A percentile compares a stretch with the other conserved stretches of the same genome.
Evolutionary conservation across 106 monocot species (phyloP).

Genomic region (Narthecium ossifragum): DNA sequence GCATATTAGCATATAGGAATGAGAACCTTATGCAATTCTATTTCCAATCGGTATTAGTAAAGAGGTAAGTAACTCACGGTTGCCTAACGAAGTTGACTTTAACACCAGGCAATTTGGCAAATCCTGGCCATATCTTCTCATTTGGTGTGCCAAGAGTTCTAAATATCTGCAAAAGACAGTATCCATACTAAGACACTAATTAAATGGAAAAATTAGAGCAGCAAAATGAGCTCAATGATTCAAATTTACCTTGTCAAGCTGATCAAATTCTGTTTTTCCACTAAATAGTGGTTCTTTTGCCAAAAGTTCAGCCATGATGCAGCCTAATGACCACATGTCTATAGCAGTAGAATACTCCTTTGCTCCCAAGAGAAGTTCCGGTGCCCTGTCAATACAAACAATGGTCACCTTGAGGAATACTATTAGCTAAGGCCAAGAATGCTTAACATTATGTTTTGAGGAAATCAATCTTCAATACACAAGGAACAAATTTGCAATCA

Average conservation of each 20-base stretch:
- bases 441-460: background rate
- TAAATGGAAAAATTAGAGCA: background rate
- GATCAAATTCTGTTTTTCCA: conserved; percentile 67
- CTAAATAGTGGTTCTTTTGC: conserved; percentile 64
- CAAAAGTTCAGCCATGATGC: conserved; percentile 81
- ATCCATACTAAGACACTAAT: background rate
- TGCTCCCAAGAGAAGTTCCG: conserved; percentile 64
- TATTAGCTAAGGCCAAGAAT: background rate
- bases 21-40: background rate
- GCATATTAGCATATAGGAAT: background rate
- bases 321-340: conserved; percentile 87
- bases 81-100: conserved; percentile 15
- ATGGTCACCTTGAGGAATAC: background rate
- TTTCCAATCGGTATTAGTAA: too few species aligned
- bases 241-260: conserved; percentile 59
- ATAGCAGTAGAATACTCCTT: conserved; percentile 75
- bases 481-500: too few species aligned
- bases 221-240: background rate
- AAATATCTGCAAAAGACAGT: conserved; percentile 5
- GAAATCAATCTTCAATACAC: background rate
- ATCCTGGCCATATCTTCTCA: conserved; percentile 19
- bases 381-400: conserved; percentile 36
- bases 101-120: conserved; percentile 10
- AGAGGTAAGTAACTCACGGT: conserved; percentile 9
- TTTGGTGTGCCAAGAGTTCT: conserved; percentile 22